Base-by-base conservation (phyloP, 257 asterid species). In the Ligustrum vulgare region DNA sequence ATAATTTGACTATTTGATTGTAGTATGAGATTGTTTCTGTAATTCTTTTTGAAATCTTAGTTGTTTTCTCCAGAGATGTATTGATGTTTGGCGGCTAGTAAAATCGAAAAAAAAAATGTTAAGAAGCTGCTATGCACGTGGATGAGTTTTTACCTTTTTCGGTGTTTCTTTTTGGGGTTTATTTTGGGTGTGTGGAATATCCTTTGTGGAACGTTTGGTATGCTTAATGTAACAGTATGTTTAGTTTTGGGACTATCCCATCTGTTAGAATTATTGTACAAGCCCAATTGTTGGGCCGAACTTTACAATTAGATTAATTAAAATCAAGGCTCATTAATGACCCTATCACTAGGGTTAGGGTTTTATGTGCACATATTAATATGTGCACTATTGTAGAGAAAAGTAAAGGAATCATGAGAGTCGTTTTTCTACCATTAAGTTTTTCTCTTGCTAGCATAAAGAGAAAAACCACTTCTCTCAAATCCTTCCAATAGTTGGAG, bases 201-300 rank as follows among this genome's bases (percentile, higher is more conserved):
- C 85, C 89, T 76, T 13, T 77, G 70, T 76, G 77, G 77, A 76
- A 74, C 76, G 84, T 84, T 85, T 78, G 80, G 83, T 80, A 80
- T 89, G 85, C 94, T 86, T 86, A 83, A 74, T 70, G 76, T 68
- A 76, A 80, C 84, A 82, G 87, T 86, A 78, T 82, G 71, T 89
- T 82, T 77, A 78, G 70, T 75, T 73, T 82, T 71, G 28, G 49
- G 77, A 77, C 34, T 78, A 54, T 16, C 31, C 66, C 79, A n/a
- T n/a, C n/a, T n/a, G n/a, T n/a, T n/a, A n/a, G n/a, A n/a, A n/a
- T n/a, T n/a, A n/a, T n/a, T n/a, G n/a, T n/a, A n/a, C n/a, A n/a
- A n/a, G n/a, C n/a, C n/a, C n/a, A n/a, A n/a, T n/a, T n/a, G n/a
- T n/a, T n/a, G n/a, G n/a, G n/a, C n/a, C n/a, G n/a, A n/a, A n/a